Base-by-base conservation (phyloP, 768 basidiomycete species). In the Mycena pura region DNA sequence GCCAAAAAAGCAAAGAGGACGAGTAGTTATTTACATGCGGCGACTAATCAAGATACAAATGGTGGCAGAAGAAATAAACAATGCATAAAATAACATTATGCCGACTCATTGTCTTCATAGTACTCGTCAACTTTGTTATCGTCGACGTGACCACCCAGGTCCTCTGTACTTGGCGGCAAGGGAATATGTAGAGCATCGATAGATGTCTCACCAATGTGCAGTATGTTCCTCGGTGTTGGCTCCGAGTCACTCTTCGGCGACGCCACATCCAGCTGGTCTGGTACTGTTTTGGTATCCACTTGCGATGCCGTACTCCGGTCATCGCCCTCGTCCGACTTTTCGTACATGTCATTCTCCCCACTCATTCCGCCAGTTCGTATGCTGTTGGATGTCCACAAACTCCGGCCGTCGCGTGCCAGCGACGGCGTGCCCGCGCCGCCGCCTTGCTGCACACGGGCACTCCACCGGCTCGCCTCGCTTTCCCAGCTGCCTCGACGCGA, bases 401-500 rank as follows among this genome's bases (percentile, higher is more conserved):
- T 89, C 65, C 64, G 64, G 3, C 84, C 82, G 63, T 85, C 87
- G 62, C 83, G 78, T 22, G 69, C 70, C 53, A 82, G 70, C 1
- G 81, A 81, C 1, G 83, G 75, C 6, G 82, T 78, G 22, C 81
- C 82, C 8, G 79, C 76, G 3, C 78, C 60, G 3, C 78, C 60
- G 17, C 55, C 81, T 19, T 72, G 74, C 41, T 84, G 84, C 28
- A 90, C 75, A 62, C 82, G 78, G 6, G 94, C 93, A 71, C 92
- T 94, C 93, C 93, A 96, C 40, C 90, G 84, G 65, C 92, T 95
- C 24, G 85, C 89, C 69, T 90, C 91, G 68, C 94, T 95, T 67
- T 92, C 96, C 92, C 95, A 96, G 69, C 94, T 96, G 0, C 91
- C 91, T 68, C 93, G 81, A 68, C 94, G 82, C 9, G 92, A 92